phyloP scores from a whole-genome alignment of 78 protist genomes.

The Cavenderia fasciculata region DNA sequence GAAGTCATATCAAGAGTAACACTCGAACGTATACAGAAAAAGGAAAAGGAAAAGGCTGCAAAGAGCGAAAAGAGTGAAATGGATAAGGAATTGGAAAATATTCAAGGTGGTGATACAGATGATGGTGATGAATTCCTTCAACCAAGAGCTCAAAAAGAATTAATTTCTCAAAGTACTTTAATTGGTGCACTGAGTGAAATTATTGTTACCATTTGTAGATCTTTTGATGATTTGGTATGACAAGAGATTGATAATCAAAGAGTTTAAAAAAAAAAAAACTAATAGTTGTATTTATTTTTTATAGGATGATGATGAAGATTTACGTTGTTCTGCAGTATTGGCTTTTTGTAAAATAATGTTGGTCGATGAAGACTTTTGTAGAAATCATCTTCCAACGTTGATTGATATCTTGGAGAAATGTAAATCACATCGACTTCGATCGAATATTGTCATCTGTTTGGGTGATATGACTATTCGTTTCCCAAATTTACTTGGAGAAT shows the following conservation, averaged over 20 bases:
- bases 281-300: too few species aligned
- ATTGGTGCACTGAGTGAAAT: too few species aligned
- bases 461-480: slow-evolving; percentile 93
- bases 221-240: background rate
- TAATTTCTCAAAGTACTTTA: slow-evolving; percentile 23
- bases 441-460: slow-evolving; percentile 90
- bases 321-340: slow-evolving; percentile 81
- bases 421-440: slow-evolving; percentile 43
- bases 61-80: slow-evolving; percentile 3
- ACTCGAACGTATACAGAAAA: slow-evolving; percentile 14
- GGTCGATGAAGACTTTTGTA: slow-evolving; percentile 75
- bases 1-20: slow-evolving; percentile 12
- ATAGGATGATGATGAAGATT: too few species aligned
- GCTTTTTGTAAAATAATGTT: slow-evolving; percentile 90
- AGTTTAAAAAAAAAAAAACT: background rate
- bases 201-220: slow-evolving; percentile 62
- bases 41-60: background rate
- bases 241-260: too few species aligned
- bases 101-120: slow-evolving; percentile 67
- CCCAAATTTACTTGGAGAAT: slow-evolving; percentile 96
- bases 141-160: slow-evolving; percentile 46
- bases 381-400: slow-evolving; percentile 73
- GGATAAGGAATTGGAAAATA: slow-evolving; percentile 84
- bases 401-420: slow-evolving; percentile 64
- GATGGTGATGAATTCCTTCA: slow-evolving; percentile 72